A percentile compares a stretch with the other conserved stretches of the same genome.
phyloP scores from a whole-genome alignment of 2,329 filamentous ascomycete genomes.

The Fusarium neocosmosporiellum region DNA sequence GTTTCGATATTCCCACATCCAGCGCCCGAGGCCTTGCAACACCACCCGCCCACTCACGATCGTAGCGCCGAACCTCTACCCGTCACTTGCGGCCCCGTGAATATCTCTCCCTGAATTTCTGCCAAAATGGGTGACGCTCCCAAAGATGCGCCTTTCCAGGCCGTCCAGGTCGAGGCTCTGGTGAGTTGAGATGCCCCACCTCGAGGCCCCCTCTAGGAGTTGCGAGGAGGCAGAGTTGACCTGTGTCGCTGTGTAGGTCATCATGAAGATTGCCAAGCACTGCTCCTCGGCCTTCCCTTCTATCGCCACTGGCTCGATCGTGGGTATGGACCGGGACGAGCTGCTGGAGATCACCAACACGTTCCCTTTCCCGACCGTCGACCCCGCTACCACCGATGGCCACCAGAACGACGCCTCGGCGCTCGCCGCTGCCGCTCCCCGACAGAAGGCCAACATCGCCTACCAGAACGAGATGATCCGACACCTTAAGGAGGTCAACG shows the following conservation, averaged over 20 bases:
- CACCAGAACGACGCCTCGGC: conserved; percentile 82
- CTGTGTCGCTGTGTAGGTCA: conserved; percentile 68
- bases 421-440: conserved; percentile 86
- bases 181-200: conserved; percentile 67
- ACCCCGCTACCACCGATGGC: conserved; percentile 74
- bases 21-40: conserved; percentile 43
- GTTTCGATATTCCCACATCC: conserved; percentile 55
- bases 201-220: conserved; percentile 42
- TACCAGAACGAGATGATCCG: conserved; percentile 99
- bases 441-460: conserved; percentile 86
- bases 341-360: conserved; percentile 92
- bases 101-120: conserved; percentile 38
- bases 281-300: conserved; percentile 89
- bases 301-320: conserved; percentile 87
- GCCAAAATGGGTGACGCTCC: conserved; percentile 67
- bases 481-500: conserved; percentile 95
- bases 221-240: conserved; percentile 36
- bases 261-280: conserved; percentile 99
- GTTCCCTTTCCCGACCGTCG: conserved; percentile 91
- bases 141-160: conserved; percentile 80
- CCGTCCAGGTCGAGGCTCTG: conserved; percentile 94
- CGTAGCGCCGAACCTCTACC: conserved; percentile 41
- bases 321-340: conserved; percentile 89
- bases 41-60: conserved; percentile 42
- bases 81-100: conserved; percentile 39